These are phyloP conservation scores for Rhizopogon vulgaris DNA, from an alignment of 768 basidiomycete species.

Conservation along the genomic window DNA sequence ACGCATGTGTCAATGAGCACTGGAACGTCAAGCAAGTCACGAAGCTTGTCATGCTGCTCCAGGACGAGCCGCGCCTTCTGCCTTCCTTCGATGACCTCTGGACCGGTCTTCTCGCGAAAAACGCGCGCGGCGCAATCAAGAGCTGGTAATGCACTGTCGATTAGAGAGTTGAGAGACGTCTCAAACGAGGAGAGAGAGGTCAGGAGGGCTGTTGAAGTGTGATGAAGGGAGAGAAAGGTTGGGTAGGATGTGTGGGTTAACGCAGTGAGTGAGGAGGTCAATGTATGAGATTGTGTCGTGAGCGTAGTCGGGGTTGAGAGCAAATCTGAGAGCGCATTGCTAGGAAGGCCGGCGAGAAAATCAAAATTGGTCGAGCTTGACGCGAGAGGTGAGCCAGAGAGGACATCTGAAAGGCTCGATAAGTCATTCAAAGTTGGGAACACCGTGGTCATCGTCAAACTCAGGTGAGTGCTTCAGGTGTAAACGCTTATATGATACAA, in stretches of 20 bases:
- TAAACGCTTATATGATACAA: constrained; percentile 2
- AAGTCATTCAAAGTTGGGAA: constrained; percentile 11
- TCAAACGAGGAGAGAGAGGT: constrained; percentile 71
- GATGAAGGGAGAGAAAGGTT: constrained; percentile 85
- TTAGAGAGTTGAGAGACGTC: constrained; percentile 61
- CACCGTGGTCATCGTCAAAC: constrained; percentile 14
- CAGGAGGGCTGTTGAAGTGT: constrained; percentile 68
- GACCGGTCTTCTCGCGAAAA: constrained; percentile 70
- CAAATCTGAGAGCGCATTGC: constrained; percentile 62
- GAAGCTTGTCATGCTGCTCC: constrained; percentile 90
- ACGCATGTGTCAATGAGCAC: constrained; percentile 90
- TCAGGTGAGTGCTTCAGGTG: constrained; percentile 9
- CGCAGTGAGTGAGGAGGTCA: constrained; percentile 84
- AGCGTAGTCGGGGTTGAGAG: constrained; percentile 68
- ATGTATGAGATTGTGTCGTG: constrained; percentile 77
- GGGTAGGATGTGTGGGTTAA: constrained; percentile 89
- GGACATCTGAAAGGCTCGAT: constrained; percentile 20
- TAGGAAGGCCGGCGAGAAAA: constrained; percentile 64
- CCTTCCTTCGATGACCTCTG: constrained; percentile 63
- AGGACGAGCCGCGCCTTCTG: constrained; percentile 77
- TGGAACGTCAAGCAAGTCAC: constrained; percentile 88
- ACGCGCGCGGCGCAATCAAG: constrained; percentile 66
- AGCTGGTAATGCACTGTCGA: constrained; percentile 63
- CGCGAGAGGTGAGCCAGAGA: constrained; percentile 11
- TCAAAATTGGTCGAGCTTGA: constrained; percentile 18